phyloP scores from a whole-genome alignment of 2,329 filamentous ascomycete species.

The Dothideomycetes sp. region DNA sequence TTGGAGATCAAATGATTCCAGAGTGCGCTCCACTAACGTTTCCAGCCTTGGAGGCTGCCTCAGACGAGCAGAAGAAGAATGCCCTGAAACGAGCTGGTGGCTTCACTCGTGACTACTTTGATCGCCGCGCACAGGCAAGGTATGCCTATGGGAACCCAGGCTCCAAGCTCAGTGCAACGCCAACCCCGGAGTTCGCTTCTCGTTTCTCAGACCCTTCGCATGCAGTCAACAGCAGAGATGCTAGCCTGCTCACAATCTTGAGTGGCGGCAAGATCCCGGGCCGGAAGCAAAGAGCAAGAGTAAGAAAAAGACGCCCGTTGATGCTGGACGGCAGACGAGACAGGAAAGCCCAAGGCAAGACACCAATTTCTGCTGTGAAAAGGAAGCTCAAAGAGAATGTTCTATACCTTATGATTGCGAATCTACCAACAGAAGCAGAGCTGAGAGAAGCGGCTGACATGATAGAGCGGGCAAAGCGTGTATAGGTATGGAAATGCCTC shows the following conservation, averaged over 20 bases:
- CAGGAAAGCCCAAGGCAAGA: no score
- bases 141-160: constrained; percentile 5
- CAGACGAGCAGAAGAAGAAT: not conserved
- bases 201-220: constrained; percentile 42
- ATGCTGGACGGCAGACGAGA: not conserved
- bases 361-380: no score
- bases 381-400: constrained; percentile 3
- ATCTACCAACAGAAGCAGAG: constrained; percentile 8
- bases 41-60: constrained; percentile 4
- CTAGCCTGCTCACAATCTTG: constrained; percentile 33
- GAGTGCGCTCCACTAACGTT: constrained; percentile 36
- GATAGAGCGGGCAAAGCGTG: no score
- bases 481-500: no score
- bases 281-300: constrained; percentile 1
- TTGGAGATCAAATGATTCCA: constrained; percentile 26
- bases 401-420: constrained; percentile 7
- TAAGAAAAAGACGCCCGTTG: not conserved
- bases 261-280: constrained; percentile 29
- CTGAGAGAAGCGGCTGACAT: constrained; percentile 2
- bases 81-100: not conserved
- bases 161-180: constrained; percentile 1
- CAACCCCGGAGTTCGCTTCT: constrained; percentile 21
- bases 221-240: constrained; percentile 39
- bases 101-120: constrained; percentile 4
- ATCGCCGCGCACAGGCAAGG: constrained; percentile 4